These are phyloP conservation scores for Fusarium sterilihyphosum DNA, from an alignment of 2,329 filamentous ascomycete genomes.

Conservation along the genomic window DNA sequence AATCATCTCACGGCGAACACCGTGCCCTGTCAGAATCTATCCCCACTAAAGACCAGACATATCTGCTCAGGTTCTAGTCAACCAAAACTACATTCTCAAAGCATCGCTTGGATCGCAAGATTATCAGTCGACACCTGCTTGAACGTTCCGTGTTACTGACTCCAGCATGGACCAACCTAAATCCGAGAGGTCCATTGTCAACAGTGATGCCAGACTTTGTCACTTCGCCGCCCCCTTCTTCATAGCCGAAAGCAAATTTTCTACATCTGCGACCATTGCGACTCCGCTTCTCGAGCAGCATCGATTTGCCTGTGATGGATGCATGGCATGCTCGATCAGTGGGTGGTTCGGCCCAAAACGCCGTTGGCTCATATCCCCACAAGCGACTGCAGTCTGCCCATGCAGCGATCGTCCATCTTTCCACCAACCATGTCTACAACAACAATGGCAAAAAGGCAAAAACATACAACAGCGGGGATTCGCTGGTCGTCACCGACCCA, in stretches of 20 bases:
- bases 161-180: too few relatives aligned
- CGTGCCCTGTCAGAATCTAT: not conserved
- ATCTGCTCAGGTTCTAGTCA: not conserved
- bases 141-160: not conserved
- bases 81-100: too few relatives aligned
- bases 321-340: fast-evolving
- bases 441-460: not conserved
- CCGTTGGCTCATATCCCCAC: not conserved
- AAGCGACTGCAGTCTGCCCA: fast-evolving
- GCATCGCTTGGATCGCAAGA: not conserved
- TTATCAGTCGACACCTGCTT: not conserved
- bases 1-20: not conserved
- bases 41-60: not conserved
- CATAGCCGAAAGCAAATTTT: not conserved
- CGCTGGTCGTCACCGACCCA: slow-evolving; percentile 15
- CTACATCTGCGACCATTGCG: too few relatives aligned
- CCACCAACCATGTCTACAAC: not conserved
- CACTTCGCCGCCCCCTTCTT: too few relatives aligned
- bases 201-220: too few relatives aligned
- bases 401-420: too few relatives aligned
- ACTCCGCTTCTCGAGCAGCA: not conserved
- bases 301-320: not conserved
- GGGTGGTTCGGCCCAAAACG: not conserved
- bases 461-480: slow-evolving; percentile 13
- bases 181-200: not conserved